Conservation (phyloP, 768 basidiomycete species). For the Suillus subluteus region DNA sequence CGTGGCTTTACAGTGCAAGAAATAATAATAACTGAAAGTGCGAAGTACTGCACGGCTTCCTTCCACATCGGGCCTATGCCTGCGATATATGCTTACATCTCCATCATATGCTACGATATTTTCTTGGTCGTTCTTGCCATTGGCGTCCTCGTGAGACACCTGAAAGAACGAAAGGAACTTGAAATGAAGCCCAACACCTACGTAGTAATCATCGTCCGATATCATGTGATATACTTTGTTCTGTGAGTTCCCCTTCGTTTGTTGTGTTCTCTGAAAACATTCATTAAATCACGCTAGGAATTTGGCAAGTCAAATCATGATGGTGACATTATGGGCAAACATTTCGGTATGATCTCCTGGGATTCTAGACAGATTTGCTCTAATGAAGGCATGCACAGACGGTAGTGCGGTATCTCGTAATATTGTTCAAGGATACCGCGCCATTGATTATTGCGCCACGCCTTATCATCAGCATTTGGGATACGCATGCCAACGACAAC, state of each 20-base stretch:
- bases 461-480: constrained; percentile 1
- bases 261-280: background rate
- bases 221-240: background rate
- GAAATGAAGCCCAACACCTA: background rate
- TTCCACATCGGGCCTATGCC: background rate
- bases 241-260: background rate
- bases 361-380: background rate
- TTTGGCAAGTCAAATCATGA: background rate
- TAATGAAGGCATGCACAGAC: background rate
- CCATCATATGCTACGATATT: background rate
- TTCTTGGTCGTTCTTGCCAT: background rate
- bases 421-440: background rate
- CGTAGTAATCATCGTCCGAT: background rate
- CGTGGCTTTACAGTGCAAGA: background rate
- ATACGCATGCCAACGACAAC: background rate
- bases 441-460: background rate
- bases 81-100: background rate
- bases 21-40: background rate
- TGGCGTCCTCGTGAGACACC: background rate
- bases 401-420: background rate
- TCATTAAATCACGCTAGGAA: background rate
- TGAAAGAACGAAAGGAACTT: background rate
- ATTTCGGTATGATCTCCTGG: background rate
- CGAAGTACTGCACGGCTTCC: background rate
- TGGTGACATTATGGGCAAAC: background rate